phyloP scores from a whole-genome alignment of 495 filamentous ascomycete genomes.

The Pyrenula aspistea region DNA sequence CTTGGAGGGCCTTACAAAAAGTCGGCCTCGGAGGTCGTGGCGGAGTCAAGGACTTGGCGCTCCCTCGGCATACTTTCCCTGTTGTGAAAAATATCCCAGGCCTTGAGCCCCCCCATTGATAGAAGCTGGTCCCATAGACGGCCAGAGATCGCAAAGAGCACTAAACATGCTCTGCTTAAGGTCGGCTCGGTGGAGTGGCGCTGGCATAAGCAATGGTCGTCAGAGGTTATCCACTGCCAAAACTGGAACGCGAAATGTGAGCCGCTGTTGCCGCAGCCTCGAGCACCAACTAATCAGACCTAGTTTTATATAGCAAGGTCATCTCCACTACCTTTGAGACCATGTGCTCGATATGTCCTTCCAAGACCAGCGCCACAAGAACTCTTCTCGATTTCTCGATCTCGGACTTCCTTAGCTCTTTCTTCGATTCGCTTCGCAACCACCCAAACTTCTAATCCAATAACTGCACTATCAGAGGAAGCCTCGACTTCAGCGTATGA shows the following conservation, averaged over 20 bases:
- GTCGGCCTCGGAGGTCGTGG: too few relatives aligned
- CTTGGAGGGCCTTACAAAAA: too few relatives aligned
- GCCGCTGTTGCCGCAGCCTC: background rate
- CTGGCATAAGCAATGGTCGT: background rate
- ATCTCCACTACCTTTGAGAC: background rate
- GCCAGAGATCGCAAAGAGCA: background rate
- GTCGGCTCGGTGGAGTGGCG: background rate
- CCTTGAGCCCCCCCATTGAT: too few relatives aligned
- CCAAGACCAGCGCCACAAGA: background rate
- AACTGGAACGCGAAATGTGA: background rate
- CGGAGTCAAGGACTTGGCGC: too few relatives aligned
- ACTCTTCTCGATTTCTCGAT: background rate
- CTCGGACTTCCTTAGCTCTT: background rate
- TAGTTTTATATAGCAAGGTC: background rate
- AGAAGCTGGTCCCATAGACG: background rate
- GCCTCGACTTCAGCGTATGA: constrained; percentile 2
- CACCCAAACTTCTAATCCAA: constrained; percentile 14
- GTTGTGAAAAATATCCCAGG: too few relatives aligned
- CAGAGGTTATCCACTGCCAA: background rate
- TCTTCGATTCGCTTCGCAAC: constrained; percentile 8
- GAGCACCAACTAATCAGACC: background rate
- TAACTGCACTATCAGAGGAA: background rate
- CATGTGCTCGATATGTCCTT: background rate
- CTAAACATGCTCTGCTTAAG: background rate
- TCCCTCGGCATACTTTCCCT: background rate